A percentile compares a stretch with the other conserved stretches of the same genome.
These are phyloP conservation scores for Hyaloscypha hepaticicola DNA, from an alignment of 495 filamentous ascomycete species.

Conservation along the genomic window DNA sequence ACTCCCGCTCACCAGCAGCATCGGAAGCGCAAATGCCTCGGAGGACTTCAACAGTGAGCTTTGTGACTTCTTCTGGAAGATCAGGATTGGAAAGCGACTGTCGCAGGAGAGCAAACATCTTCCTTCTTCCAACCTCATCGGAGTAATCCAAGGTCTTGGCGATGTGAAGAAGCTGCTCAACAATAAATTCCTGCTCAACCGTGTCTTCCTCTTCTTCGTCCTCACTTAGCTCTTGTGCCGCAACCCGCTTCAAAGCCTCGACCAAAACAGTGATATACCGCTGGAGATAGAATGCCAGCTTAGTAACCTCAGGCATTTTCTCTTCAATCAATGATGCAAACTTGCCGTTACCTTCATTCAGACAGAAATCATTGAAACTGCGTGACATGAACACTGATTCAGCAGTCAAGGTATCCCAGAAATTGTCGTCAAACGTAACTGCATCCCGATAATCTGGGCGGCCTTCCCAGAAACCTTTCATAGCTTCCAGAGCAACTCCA, in stretches of 20 bases:
- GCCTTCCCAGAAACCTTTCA: conserved; percentile 94
- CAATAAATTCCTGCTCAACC: conserved; percentile 86
- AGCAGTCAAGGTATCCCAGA: conserved; percentile 82
- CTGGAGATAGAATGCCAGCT: conserved; percentile 78
- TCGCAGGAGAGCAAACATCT: conserved; percentile 88
- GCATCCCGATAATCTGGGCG: conserved; percentile 85
- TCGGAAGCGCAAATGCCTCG: conserved; percentile 77
- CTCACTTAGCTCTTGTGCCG: conserved; percentile 50
- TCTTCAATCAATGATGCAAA: conserved; percentile 75
- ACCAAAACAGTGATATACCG: conserved; percentile 75
- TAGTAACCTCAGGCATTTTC: conserved; percentile 92
- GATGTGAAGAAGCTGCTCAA: conserved; percentile 93
- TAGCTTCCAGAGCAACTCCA: conserved; percentile 86
- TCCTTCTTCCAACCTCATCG: conserved; percentile 89
- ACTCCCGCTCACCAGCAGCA: conserved; percentile 80
- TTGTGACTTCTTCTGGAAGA: conserved; percentile 88
- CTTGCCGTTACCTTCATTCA: conserved; percentile 63
- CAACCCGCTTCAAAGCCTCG: conserved; percentile 58
- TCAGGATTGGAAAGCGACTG: conserved; percentile 83
- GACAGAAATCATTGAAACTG: conserved; percentile 92
- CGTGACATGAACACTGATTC: conserved; percentile 86
- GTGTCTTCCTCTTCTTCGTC: conserved; percentile 71
- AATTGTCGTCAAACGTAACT: conserved; percentile 76
- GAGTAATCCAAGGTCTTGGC: conserved; percentile 88
- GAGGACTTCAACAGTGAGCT: conserved; percentile 80